Evolutionary conservation across 352 stramenopile genomes (phyloP).

Genomic region (Phytophthora hybrid): DNA sequence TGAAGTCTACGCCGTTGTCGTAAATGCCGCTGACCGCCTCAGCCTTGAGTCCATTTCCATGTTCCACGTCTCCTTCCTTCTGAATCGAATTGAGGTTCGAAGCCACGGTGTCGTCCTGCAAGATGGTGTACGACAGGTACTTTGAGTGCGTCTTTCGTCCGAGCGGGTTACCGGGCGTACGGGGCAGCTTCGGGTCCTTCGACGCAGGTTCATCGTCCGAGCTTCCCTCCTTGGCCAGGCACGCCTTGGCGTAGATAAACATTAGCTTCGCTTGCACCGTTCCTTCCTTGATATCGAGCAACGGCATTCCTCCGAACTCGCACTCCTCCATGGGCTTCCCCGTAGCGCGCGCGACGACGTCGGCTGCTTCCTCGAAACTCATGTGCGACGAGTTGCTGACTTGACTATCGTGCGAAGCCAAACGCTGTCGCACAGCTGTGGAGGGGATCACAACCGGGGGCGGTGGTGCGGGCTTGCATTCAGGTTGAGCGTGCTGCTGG

Average conservation of each 20-base stretch:
- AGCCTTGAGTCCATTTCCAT: constrained; percentile 11
- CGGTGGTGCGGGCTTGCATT: constrained; percentile 19
- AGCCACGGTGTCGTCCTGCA: constrained; percentile 35
- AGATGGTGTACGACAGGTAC: constrained; percentile 52
- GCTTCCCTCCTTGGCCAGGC: constrained; percentile 66
- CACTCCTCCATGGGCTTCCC: constrained; percentile 67
- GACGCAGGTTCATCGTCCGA: constrained; percentile 25
- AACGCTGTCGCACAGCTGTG: constrained; percentile 12
- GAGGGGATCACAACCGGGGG: constrained; percentile 3
- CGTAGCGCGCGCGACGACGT: constrained; percentile 65
- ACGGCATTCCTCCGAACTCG: constrained; percentile 67
- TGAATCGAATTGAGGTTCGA: constrained; percentile 27
- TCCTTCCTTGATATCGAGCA: constrained; percentile 71
- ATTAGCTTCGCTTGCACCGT: constrained; percentile 75
- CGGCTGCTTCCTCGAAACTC: constrained; percentile 54
- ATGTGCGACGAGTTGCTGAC: constrained; percentile 44
- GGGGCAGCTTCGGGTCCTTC: constrained; percentile 28
- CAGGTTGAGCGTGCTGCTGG: constrained; percentile 11
- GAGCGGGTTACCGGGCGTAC: constrained; percentile 44
- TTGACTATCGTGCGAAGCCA: constrained; percentile 40
- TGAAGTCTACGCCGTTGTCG: constrained; percentile 8
- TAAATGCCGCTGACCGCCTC: constrained; percentile 1
- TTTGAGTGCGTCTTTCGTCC: constrained; percentile 47
- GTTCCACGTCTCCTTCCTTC: constrained; percentile 13
- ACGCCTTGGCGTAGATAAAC: constrained; percentile 79